Conservation (phyloP, 1,284 basidiomycete species). For the Naganishia liquefaciens region DNA sequence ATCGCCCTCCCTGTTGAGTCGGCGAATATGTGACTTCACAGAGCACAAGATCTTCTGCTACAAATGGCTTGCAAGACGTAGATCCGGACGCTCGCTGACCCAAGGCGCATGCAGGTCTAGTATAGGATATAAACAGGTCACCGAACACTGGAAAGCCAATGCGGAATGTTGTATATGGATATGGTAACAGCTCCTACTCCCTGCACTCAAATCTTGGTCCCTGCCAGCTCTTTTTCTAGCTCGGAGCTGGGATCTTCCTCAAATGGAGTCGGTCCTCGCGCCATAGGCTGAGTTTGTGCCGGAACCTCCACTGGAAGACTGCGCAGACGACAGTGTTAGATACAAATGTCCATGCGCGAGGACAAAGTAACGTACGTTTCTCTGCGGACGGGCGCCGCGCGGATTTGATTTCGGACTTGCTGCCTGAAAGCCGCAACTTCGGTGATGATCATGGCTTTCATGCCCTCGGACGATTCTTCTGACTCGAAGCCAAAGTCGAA, state of each 20-base stretch:
- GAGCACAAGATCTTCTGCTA: too few species aligned
- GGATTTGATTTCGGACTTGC: conserved; percentile 41
- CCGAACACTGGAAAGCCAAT: not conserved
- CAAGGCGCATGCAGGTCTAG: not conserved
- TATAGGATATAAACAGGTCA: not conserved
- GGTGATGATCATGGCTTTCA: conserved; percentile 92
- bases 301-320: conserved; percentile 35
- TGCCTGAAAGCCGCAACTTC: conserved; percentile 59
- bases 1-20: not conserved
- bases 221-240: conserved; percentile 78
- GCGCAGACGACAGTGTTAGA: conserved; percentile 37
- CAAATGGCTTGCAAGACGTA: too few species aligned
- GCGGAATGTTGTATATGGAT: conserved; percentile 1
- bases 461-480: conserved; percentile 94
- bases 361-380: conserved; percentile 36
- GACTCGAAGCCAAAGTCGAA: conserved; percentile 99
- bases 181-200: not conserved
- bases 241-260: conserved; percentile 80
- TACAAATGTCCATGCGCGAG: conserved; percentile 30
- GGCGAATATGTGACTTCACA: not conserved
- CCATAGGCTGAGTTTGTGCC: conserved; percentile 48
- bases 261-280: conserved; percentile 63
- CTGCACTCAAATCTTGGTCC: conserved; percentile 36
- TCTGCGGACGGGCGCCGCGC: conserved; percentile 36
- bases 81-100: not conserved